A percentile compares a stretch with the other conserved stretches of the same genome.
Conservation (phyloP, 768 basidiomycete genomes). For the Xerocomellus dryophilus region DNA sequence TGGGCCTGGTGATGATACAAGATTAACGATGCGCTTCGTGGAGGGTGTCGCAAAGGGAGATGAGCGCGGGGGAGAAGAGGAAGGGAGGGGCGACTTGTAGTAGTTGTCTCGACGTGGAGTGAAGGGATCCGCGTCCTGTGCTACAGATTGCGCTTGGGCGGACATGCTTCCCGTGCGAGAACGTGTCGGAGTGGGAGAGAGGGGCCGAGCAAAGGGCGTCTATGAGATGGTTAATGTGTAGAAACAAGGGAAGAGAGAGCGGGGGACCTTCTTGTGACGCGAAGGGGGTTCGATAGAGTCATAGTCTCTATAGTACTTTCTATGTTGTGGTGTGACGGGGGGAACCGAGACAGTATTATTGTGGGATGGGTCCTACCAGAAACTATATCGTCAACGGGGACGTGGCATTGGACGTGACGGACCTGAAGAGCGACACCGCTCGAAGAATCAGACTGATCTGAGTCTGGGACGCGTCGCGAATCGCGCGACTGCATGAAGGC, state of each 20-base stretch:
- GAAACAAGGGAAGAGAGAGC: not conserved
- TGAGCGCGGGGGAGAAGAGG: constrained; percentile 57
- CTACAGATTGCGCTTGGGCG: constrained; percentile 24
- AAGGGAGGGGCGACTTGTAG: constrained; percentile 50
- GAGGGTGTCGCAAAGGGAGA: constrained; percentile 66
- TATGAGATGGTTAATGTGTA: constrained; percentile 6
- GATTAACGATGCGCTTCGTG: constrained; percentile 54
- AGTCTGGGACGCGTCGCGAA: constrained; percentile 38
- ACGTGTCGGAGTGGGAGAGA: constrained; percentile 45
- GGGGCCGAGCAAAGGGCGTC: constrained; percentile 35
- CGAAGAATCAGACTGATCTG: constrained; percentile 32
- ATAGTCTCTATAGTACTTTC: constrained; percentile 55
- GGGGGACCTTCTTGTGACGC: constrained; percentile 29
- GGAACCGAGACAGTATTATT: constrained; percentile 28
- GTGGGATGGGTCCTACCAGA: constrained; percentile 27
- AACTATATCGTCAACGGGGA: constrained; percentile 19
- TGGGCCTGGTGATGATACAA: constrained; percentile 83
- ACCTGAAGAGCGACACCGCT: constrained; percentile 39
- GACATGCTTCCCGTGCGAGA: constrained; percentile 34
- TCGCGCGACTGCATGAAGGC: constrained; percentile 58
- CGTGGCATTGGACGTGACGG: constrained; percentile 24
- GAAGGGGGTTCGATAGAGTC: constrained; percentile 32
- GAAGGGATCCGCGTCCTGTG: constrained; percentile 40
- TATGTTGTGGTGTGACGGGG: constrained; percentile 58
- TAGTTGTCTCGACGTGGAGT: constrained; percentile 49